Evolutionary conservation across 1,284 basidiomycete genomes (phyloP), one percentile per base, ranked within the genome.

Genomic region (Ceratobasidium sp.): DNA sequence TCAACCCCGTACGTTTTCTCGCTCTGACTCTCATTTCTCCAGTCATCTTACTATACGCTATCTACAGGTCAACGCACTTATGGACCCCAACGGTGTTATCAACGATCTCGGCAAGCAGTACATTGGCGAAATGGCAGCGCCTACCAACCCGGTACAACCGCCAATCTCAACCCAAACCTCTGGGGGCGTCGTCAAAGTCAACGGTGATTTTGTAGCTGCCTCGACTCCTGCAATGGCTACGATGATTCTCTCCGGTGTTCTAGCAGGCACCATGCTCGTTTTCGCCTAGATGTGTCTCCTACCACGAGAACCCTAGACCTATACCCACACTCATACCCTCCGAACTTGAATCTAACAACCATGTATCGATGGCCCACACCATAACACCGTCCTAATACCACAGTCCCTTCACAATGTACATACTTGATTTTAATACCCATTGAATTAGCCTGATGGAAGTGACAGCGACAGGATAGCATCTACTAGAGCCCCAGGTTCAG

Each of bases 401-500:
- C 49, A 66, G 49, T 35, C 63, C 38, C 21, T 66, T 47, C 4
- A 38, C 26, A 7, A 47, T 26, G 13, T 28, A 54, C 38, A 32
- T 50, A 21, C n/a, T 28, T 3, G 54, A 54, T 23, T 18, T 13
- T 54, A 63, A 63, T 49, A 63, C 61, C 61, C 61, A 63, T 49
- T n/a, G 35, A 66, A 66, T 66, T 16, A 66, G 49, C 35, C 23
- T 54, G 28, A 64, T 7, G 46, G n/a, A n/a, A n/a, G 23, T 46
- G n/a, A 54, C 13, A 75, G 76, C 0, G 32, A 66, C 13, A 72
- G 74, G 43, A 88, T 82, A 2, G 83, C 84, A 41, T 74, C 75
- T 6, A 82, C 80, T 0, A 91, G 81, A 11, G 83, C 83, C 6
- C 87, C 85, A 0, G 90, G 84, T 6, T 82, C 85, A 0, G 91